Evolutionary conservation across 805 yeast genomes (phyloP), one percentile per base, ranked within the genome.

Genomic region (Barnettozyma pratensis): DNA sequence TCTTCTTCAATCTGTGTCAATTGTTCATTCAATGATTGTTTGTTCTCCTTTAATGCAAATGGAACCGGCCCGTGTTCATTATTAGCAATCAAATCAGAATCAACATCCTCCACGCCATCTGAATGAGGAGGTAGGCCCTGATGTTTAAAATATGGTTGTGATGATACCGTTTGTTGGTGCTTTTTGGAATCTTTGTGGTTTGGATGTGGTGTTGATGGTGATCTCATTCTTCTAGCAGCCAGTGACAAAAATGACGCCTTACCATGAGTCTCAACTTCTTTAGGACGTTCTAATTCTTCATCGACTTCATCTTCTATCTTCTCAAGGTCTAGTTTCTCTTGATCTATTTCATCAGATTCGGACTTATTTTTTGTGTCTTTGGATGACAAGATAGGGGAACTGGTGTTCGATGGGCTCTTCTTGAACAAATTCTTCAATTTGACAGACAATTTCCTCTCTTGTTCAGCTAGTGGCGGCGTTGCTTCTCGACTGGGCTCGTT

Each of bases 121-220:
- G 65, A 71, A 54, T 79, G 84, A 3, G 80, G 81, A 4, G 85
- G 83, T 8, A 75, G 60, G 1, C 85, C 84, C 54, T 79, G 84
- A 55, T 75, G 79, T 5, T 74, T 75, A 62, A 79, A 79, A 59
- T 80, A 79, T 27, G 78, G 75, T 58, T 73, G 78, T 1, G 63
- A 53, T 1, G 68, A 61, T 6, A 63, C 62, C 35, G 44, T 30
- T 40, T 39, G 48, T 39, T 10, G 48, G 30, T 42, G 41, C 32
- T 43, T 47, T n/a, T 44, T 43, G 5, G 30, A 26, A 3, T 39
- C 39, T 12, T 43, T 43, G n/a, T 38, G 51, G 39, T 55, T 46
- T 30, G 64, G 62, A 39, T 53, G 52, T 35, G 69, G 69, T 3
- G 67, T 61, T 6, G 67, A 63, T 2, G 69, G 69, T 1, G 68